Conservation (phyloP, 176 grass and related monocot species). For the Triticum aestivum region DNA sequence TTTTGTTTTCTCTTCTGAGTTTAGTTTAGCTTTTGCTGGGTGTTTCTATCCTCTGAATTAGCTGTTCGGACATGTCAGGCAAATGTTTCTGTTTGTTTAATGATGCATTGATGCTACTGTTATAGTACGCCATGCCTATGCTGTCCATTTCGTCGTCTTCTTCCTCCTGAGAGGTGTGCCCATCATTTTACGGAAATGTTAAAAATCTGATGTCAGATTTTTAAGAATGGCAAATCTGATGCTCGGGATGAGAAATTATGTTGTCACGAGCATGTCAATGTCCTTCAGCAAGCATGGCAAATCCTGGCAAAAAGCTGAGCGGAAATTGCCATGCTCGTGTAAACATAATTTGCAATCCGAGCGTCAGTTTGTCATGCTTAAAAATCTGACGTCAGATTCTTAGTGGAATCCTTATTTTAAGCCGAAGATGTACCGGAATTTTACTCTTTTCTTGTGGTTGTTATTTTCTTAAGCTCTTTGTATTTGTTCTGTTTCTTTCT, state of each 20-base stretch:
- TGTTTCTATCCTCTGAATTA: conserved; percentile 18
- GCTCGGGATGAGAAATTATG: too few species aligned
- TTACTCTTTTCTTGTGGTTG: background rate
- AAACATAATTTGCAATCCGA: too few species aligned
- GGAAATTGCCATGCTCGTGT: too few species aligned
- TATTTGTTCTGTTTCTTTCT: background rate
- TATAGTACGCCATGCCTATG: background rate
- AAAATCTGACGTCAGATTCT: too few species aligned
- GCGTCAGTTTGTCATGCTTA: too few species aligned
- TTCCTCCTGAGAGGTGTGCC: background rate
- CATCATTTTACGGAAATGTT: too few species aligned
- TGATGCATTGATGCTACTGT: conserved; percentile 7
- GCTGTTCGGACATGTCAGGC: conserved; percentile 12
- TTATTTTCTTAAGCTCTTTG: background rate
- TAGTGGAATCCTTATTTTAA: background rate
- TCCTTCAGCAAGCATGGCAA: too few species aligned
- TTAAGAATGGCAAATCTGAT: too few species aligned
- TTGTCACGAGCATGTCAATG: too few species aligned
- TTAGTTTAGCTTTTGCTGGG: conserved; percentile 5
- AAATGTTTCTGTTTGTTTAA: background rate
- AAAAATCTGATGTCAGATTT: too few species aligned
- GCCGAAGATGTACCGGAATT: background rate
- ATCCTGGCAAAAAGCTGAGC: too few species aligned
- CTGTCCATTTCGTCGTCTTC: background rate
- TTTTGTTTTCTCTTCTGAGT: background rate